A percentile compares a stretch with the other conserved stretches of the same genome.
Evolutionary conservation across 805 yeast species (phyloP).

Genomic region (Lachancea thermotolerans): DNA sequence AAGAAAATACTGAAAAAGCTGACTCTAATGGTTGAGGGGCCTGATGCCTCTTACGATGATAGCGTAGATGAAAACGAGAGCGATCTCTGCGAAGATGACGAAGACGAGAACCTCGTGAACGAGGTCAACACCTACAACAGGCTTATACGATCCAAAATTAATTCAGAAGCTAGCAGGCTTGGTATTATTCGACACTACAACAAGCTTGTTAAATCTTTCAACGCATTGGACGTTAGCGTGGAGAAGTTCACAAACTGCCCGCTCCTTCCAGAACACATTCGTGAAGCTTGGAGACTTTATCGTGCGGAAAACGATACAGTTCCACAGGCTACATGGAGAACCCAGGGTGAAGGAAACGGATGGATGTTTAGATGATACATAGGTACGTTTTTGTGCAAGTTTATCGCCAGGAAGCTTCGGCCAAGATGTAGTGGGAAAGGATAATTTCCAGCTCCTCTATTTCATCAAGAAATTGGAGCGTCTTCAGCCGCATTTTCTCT

Average conservation of each 20-base stretch:
- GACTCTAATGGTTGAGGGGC: slow-evolving; percentile 25
- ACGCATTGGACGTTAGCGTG: slow-evolving; percentile 26
- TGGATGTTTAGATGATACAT: slow-evolving; percentile 50
- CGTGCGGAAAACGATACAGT: slow-evolving; percentile 59
- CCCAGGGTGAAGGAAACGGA: slow-evolving; percentile 68
- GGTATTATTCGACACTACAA: slow-evolving; percentile 30
- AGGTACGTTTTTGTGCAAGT: neutral
- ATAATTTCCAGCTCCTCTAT: slow-evolving; percentile 49
- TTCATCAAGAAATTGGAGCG: slow-evolving; percentile 51
- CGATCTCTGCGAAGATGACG: slow-evolving; percentile 25
- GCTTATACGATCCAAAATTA: slow-evolving; percentile 19
- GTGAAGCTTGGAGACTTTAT: slow-evolving; percentile 83
- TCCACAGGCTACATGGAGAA: slow-evolving; percentile 59
- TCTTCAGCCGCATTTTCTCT: slow-evolving; percentile 38
- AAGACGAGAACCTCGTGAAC: slow-evolving; percentile 23
- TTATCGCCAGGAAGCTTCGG: slow-evolving; percentile 22
- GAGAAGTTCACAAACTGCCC: slow-evolving; percentile 45
- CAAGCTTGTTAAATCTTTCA: slow-evolving; percentile 25
- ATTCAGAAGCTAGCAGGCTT: slow-evolving; percentile 22
- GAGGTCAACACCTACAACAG: slow-evolving; percentile 18
- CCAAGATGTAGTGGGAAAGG: slow-evolving; percentile 47
- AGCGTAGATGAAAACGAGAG: slow-evolving; percentile 26
- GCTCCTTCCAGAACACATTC: slow-evolving; percentile 70
- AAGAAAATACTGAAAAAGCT: slow-evolving; percentile 35
- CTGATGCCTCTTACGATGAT: slow-evolving; percentile 19